Conservation (phyloP, 2,329 filamentous ascomycete species). For the Tolypocladium guangdongense region DNA sequence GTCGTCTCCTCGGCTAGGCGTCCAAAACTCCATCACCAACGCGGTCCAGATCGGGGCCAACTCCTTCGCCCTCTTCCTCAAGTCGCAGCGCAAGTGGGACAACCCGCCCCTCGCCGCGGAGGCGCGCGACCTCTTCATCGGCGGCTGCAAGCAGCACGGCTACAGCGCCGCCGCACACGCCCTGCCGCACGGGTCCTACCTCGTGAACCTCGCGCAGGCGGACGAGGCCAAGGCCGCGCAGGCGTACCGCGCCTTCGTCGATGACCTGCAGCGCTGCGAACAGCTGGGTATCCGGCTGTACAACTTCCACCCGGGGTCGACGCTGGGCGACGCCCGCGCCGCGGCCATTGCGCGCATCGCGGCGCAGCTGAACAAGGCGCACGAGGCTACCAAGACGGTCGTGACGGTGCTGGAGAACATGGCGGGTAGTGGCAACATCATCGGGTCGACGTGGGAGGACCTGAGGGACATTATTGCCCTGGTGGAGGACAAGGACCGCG, state of each 20-base stretch:
- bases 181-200: conserved; percentile 89
- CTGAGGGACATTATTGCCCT: conserved; percentile 72
- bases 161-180: conserved; percentile 65
- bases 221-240: conserved; percentile 72
- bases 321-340: conserved; percentile 53
- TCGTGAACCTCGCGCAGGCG: conserved; percentile 86
- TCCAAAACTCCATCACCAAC: conserved; percentile 79
- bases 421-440: conserved; percentile 79
- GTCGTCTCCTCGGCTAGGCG: conserved; percentile 39
- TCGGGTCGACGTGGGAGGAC: conserved; percentile 79
- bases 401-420: conserved; percentile 90
- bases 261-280: conserved; percentile 81
- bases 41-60: conserved; percentile 77
- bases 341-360: conserved; percentile 73
- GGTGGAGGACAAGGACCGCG: conserved; percentile 68
- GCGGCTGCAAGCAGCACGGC: conserved; percentile 53
- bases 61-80: conserved; percentile 88
- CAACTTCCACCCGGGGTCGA: conserved; percentile 93
- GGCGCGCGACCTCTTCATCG: conserved; percentile 57
- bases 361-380: conserved; percentile 68
- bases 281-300: conserved; percentile 81
- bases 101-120: conserved; percentile 66
- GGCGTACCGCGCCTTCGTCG: conserved; percentile 75
- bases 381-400: conserved; percentile 64
- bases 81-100: conserved; percentile 91